Evolutionary conservation across 2,329 filamentous ascomycete species (phyloP).

Genomic region (Penicillium sp.): DNA sequence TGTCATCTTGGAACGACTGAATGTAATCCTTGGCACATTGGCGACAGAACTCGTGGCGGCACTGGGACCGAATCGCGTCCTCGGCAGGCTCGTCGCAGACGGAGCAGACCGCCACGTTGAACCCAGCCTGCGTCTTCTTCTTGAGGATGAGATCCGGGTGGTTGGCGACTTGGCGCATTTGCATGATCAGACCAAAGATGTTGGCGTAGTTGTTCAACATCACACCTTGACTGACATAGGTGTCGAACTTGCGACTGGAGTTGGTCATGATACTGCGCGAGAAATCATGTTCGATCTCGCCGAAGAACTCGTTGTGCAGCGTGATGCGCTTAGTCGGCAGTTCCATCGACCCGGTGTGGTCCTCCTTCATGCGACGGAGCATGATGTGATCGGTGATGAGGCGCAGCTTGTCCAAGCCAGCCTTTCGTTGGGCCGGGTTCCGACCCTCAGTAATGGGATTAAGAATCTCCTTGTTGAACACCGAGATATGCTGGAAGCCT

Average conservation of each 20-base stretch:
- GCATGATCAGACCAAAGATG: conserved; percentile 98
- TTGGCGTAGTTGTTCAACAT: conserved; percentile 98
- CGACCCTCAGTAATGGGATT: conserved; percentile 71
- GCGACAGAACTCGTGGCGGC: conserved; percentile 90
- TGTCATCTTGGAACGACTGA: conserved; percentile 68
- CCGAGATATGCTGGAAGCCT: conserved; percentile 69
- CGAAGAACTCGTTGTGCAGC: conserved; percentile 93
- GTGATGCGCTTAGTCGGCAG: conserved; percentile 92
- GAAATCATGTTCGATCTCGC: conserved; percentile 93
- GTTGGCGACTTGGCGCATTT: conserved; percentile 97
- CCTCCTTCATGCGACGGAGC: conserved; percentile 90
- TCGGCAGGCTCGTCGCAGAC: conserved; percentile 97
- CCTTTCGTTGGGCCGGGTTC: conserved; percentile 57
- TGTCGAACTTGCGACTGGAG: conserved; percentile 85
- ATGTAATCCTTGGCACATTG: conserved; percentile 80
- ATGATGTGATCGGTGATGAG: conserved; percentile 92
- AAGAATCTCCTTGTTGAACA: conserved; percentile 93
- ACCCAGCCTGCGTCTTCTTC: conserved; percentile 80
- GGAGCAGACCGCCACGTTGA: conserved; percentile 87
- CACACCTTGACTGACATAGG: conserved; percentile 90
- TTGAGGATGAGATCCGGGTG: conserved; percentile 93
- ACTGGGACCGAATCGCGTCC: conserved; percentile 87
- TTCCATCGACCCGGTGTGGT: conserved; percentile 93
- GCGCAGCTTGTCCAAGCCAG: conserved; percentile 78
- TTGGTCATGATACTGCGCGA: conserved; percentile 95